Base-by-base conservation (phyloP, 208 protist species). In the Leishmania guyanensis region DNA sequence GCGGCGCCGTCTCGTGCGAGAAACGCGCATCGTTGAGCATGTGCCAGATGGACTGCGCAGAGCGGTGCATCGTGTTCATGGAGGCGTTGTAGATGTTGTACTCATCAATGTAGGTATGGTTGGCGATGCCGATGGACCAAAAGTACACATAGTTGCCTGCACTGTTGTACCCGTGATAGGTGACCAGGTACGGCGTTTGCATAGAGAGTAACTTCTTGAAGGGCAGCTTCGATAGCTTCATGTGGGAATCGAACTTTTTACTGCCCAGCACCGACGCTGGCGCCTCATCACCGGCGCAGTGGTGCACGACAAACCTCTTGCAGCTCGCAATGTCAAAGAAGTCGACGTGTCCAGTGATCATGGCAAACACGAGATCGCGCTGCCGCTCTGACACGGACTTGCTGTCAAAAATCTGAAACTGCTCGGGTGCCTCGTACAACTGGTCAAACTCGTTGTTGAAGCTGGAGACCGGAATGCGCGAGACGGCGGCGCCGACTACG, bases 401-500 rank as follows among this genome's bases (percentile, higher is more conserved):
- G 83, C 93, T 98, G 72, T 98, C 94, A 78, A 95, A 94, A 64
- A 98, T 95, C 58, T 94, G 93, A 78, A 98, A 95, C 84, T 94
- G 89, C 88, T 96, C 94, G 22, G 79, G 64, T 26, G 83, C 87
- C 62, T 96, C 86, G 80, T 96, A 97, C 68, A 97, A 84, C 39
- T 87, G 77, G 26, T 91, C 84, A 53, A 92, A 91, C 22, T 91
- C 88, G 79, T 96, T 97, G 89, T 97, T 96, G 81, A 97, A 97
- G 85, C 93, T 96, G 0, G 93, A 96, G 43, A 93, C 82, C 8
- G 94, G 94, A 26, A 97, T 83, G 53, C 94, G 91, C 66, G 89
- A 94, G 58, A 96, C 94, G 5, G 94, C 96, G 33, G 96, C 94
- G 43, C 90, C 96, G 9, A 98, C 94, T 5, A 98, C 94, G 0